Evolutionary conservation across 2,329 filamentous ascomycete genomes (phyloP).

Genomic region (Cercospora nicotianae): DNA sequence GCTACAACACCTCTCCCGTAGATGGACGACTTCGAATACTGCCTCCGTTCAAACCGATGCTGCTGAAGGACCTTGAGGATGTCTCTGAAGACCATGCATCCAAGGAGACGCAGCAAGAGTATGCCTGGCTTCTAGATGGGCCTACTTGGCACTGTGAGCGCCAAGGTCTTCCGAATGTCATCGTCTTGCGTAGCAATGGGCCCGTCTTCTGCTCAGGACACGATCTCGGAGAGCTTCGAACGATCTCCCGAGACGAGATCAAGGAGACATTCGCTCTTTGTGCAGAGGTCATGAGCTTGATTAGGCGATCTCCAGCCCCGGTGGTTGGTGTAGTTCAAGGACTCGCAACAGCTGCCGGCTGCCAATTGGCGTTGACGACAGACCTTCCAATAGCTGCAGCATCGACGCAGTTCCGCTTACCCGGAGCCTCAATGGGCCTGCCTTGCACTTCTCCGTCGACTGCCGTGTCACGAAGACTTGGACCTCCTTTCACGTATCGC

Average conservation of each 20-base stretch:
- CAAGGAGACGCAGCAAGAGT: not conserved
- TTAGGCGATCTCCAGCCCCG: conserved; percentile 20
- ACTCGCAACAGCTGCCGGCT: conserved; percentile 25
- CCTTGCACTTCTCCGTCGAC: conserved; percentile 24
- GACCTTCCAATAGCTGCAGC: conserved; percentile 24
- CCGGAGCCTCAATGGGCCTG: conserved; percentile 23
- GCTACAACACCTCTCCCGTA: conserved; percentile 23
- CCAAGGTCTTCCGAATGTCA: conserved; percentile 20
- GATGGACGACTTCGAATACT: conserved; percentile 22
- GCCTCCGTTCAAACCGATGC: conserved; percentile 18
- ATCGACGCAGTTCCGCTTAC: conserved; percentile 22
- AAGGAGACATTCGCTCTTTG: conserved; percentile 24
- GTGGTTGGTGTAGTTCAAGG: conserved; percentile 23
- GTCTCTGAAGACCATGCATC: conserved; percentile 3
- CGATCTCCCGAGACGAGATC: conserved; percentile 17
- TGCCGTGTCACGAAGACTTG: conserved; percentile 21
- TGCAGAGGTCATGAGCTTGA: conserved; percentile 24
- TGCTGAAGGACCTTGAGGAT: conserved; percentile 20
- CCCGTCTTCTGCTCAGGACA: conserved; percentile 27
- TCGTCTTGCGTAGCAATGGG: conserved; percentile 23
- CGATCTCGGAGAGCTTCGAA: conserved; percentile 23
- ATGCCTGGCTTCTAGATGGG: conserved; percentile 21
- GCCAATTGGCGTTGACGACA: conserved; percentile 22
- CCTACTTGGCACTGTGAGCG: conserved; percentile 16
- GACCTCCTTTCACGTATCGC: conserved; percentile 22